Base-by-base conservation (phyloP, 2,329 filamentous ascomycete genomes). In the Amesomyces nigricolor region DNA sequence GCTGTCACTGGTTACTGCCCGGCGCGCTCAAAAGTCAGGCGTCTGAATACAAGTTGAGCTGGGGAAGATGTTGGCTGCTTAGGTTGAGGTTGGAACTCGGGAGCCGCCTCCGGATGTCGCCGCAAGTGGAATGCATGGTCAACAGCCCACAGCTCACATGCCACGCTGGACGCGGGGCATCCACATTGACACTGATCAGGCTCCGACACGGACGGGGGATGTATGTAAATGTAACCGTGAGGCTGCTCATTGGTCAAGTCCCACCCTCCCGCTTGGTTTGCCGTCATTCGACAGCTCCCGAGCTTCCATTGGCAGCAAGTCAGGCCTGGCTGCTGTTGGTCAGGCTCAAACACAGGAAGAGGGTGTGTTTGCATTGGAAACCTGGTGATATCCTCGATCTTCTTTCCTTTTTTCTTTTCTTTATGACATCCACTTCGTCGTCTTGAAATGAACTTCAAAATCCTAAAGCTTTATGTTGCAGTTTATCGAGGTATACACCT, bases 81-180 rank as follows among this genome's bases (percentile, higher is more conserved):
- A 17, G 6, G 7, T 16, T 40, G 26, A 2, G 10, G 19, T 46
- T 35, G 32, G 46, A 49, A 49, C 6, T 54, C 37, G 22, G 16
- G 39, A 35, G 14, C 42, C 11, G 42, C n/a, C 8, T 42, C 51
- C 10, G 47, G 29, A 42, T 51, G 37, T 35, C 47, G 47, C 43
- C 11, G 30, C 55, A 11, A 53, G 44, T n/a, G 7, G 35, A 35
- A 55, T 46, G 42, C 50, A 46, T 5, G 13, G 29, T 26, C 35
- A 42, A 51, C 45, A 47, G 48, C 48, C 46, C 48, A 47, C 52
- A 54, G 48, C 48, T 49, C 48, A 47, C 52, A 54, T 58, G 47
- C 50, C 42, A 40, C 42, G 46, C 40, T 29, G 50, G 37, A 49
- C 32, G 35, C 53, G 43, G 52, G 56, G 48, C 22, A 19, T 11